A percentile compares a stretch with the other conserved stretches of the same genome.
Conservation (phyloP, 805 yeast species). For the Kodamaea leandrae region DNA sequence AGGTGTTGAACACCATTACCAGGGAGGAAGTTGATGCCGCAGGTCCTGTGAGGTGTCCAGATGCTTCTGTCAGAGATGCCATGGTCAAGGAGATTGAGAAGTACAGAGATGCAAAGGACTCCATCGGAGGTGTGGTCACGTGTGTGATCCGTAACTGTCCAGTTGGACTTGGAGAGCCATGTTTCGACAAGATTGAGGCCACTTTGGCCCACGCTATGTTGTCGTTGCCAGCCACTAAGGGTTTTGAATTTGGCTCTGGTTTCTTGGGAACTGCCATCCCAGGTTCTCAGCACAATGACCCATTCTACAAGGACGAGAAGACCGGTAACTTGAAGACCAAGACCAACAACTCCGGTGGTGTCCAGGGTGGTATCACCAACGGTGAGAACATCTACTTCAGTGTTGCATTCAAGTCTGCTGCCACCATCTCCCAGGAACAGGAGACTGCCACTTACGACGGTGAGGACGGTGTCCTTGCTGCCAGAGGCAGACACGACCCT, state of each 20-base stretch:
- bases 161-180: conserved; percentile 96
- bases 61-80: conserved; percentile 58
- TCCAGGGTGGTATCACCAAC: conserved; percentile 96
- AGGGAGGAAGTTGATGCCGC: conserved; percentile 83
- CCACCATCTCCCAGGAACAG: conserved; percentile 94
- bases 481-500: conserved; percentile 98
- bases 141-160: conserved; percentile 95
- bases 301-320: conserved; percentile 63
- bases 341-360: conserved; percentile 94
- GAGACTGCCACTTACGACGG: conserved; percentile 87
- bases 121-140: conserved; percentile 97
- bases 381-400: conserved; percentile 94
- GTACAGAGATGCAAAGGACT: conserved; percentile 81
- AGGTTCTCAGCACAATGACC: conserved; percentile 93
- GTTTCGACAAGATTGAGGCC: conserved; percentile 95
- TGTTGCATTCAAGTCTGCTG: conserved; percentile 97
- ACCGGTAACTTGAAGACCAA: conserved; percentile 70
- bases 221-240: conserved; percentile 96
- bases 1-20: conserved; percentile 70
- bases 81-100: conserved; percentile 88
- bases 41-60: conserved; percentile 96
- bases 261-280: conserved; percentile 85
- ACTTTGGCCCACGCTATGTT: conserved; percentile 95
- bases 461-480: conserved; percentile 80
- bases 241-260: conserved; percentile 97